These are phyloP conservation scores for Zygosaccharomyces kombuchaensis DNA, from an alignment of 805 yeast genomes.

Conservation along the genomic window DNA sequence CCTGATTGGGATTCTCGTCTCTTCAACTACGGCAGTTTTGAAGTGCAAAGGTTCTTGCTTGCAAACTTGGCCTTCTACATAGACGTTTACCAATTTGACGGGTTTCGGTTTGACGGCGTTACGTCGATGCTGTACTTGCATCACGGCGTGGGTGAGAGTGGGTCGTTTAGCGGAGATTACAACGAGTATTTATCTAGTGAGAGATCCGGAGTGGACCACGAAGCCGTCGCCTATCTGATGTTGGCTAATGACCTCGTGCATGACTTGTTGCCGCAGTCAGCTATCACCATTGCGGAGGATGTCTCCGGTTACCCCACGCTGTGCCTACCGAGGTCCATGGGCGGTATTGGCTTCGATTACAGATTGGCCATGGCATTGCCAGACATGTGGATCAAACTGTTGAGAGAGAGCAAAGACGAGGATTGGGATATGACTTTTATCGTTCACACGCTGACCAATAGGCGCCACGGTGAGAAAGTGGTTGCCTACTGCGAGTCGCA, in stretches of 20 bases:
- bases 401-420: conserved; percentile 80
- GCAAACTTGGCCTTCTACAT: conserved; percentile 80
- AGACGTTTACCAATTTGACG: conserved; percentile 84
- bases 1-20: conserved; percentile 95
- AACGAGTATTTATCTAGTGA: conserved; percentile 75
- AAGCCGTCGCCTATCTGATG: conserved; percentile 83
- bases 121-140: conserved; percentile 88
- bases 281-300: conserved; percentile 89
- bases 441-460: conserved; percentile 75
- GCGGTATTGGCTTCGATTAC: conserved; percentile 94
- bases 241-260: conserved; percentile 78
- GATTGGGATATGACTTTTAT: conserved; percentile 87
- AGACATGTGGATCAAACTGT: conserved; percentile 96
- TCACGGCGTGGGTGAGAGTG: conserved; percentile 83
- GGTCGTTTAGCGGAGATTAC: conserved; percentile 86
- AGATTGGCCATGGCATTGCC: conserved; percentile 96
- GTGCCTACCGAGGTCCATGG: conserved; percentile 65
- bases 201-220: conserved; percentile 73
- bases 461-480: conserved; percentile 84
- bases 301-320: conserved; percentile 97
- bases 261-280: conserved; percentile 47
- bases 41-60: conserved; percentile 79
- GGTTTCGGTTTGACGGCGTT: conserved; percentile 95
- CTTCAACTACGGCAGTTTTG: conserved; percentile 88
- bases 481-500: conserved; percentile 93